Conservation (phyloP, 1,284 basidiomycete genomes). For the Cryptococcus deneoformans region DNA sequence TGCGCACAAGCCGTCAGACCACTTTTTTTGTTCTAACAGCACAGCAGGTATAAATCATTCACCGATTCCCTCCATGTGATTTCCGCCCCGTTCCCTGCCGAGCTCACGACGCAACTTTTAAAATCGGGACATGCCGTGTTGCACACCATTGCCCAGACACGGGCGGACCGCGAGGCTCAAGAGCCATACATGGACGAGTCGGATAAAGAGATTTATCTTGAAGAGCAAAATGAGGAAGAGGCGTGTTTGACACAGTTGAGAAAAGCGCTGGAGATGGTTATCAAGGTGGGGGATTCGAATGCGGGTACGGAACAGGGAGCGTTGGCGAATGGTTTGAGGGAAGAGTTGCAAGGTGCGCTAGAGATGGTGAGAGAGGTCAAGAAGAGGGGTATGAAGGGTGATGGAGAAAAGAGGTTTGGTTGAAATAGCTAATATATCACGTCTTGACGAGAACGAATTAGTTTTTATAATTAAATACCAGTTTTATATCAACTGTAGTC, state of each 20-base stretch:
- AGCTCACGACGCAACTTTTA: conserved; percentile 10
- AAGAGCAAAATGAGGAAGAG: conserved; percentile 25
- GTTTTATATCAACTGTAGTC: not conserved
- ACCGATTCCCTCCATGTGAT: conserved; percentile 66
- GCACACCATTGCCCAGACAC: conserved; percentile 5
- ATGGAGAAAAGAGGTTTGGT: not conserved
- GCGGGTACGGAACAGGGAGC: not conserved
- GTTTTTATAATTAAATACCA: no score
- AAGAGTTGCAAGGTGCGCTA: not conserved
- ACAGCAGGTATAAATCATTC: conserved; percentile 60
- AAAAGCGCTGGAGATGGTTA: conserved; percentile 15
- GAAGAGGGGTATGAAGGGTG: conserved; percentile 6
- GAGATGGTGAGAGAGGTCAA: conserved; percentile 1
- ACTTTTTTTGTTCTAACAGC: not conserved
- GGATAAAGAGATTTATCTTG: conserved; percentile 19
- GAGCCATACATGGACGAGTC: conserved; percentile 24
- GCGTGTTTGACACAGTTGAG: conserved; percentile 16
- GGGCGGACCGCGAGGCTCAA: conserved; percentile 20
- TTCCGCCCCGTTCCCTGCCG: conserved; percentile 31
- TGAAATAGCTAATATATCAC: not conserved
- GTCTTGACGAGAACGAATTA: no score
- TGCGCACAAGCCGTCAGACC: not conserved
- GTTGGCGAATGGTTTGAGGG: conserved; percentile 1
- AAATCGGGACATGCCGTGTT: conserved; percentile 13
- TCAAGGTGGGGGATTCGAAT: conserved; percentile 1